Conservation (phyloP, 805 yeast species). For the Monosporozyma yasuniensis region DNA sequence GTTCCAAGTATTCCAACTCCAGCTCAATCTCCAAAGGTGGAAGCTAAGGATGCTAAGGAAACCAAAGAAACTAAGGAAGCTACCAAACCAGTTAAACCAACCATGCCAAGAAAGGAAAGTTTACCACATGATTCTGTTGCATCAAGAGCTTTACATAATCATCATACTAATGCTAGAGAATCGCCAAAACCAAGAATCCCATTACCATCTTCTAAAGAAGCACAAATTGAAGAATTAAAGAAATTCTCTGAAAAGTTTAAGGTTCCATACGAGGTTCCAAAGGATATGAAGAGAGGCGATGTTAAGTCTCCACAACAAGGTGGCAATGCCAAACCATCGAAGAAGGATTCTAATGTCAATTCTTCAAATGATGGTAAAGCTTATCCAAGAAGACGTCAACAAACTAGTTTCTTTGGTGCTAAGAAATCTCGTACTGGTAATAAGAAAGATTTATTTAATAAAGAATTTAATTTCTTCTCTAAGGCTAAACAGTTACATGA, state of each 20-base stretch:
- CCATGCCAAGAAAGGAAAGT: background rate
- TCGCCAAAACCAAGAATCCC: conserved; percentile 6
- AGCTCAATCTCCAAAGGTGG: background rate
- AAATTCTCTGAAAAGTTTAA: conserved; percentile 79
- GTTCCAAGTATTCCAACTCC: background rate
- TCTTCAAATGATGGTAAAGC: conserved; percentile 6
- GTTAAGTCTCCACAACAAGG: background rate
- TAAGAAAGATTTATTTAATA: conserved; percentile 31
- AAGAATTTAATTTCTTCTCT: conserved; percentile 45
- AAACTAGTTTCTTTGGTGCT: conserved; percentile 33
- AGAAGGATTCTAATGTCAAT: background rate
- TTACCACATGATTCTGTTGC: background rate
- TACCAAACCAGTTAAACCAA: background rate
- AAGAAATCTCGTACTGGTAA: conserved; percentile 28
- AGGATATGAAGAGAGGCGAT: conserved; percentile 16
- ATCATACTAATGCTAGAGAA: conserved; percentile 2
- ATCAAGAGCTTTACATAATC: conserved; percentile 1
- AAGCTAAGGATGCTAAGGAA: background rate
- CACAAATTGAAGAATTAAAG: conserved; percentile 59
- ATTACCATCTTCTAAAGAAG: conserved; percentile 32
- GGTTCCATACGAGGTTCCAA: conserved; percentile 54
- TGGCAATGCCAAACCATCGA: background rate
- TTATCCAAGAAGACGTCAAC: conserved; percentile 21
- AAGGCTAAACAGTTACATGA: conserved; percentile 34
- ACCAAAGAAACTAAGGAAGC: background rate